Evolutionary conservation across 352 stramenopile species (phyloP).

Genomic region (Phytophthora lateralis): DNA sequence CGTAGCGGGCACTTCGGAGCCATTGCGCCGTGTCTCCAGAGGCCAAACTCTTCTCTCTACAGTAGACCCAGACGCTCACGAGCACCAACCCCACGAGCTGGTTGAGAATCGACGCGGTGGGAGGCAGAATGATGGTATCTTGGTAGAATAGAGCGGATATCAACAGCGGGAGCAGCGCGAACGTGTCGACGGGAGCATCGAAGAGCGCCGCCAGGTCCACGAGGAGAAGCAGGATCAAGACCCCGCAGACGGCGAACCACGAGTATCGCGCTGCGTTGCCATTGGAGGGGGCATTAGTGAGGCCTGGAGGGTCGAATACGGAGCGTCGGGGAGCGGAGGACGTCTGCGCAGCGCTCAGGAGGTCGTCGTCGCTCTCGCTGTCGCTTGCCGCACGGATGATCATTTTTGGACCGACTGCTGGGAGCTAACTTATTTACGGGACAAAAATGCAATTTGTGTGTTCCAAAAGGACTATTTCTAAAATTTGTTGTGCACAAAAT

Average conservation of each 20-base stretch:
- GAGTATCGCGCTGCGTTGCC: slow-evolving; percentile 20
- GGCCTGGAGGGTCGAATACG: slow-evolving; percentile 25
- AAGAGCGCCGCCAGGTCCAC: slow-evolving; percentile 63
- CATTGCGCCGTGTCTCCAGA: slow-evolving; percentile 15
- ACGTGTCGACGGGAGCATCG: slow-evolving; percentile 33
- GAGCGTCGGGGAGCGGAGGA: slow-evolving; percentile 14
- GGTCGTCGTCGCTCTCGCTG: slow-evolving; percentile 52
- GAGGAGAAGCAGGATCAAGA: slow-evolving; percentile 57
- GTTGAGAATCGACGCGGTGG: slow-evolving; percentile 46
- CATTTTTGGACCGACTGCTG: slow-evolving; percentile 40
- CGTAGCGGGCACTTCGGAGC: slow-evolving; percentile 24
- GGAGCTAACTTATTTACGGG: not conserved
- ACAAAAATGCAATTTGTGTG: not conserved
- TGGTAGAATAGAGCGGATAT: slow-evolving; percentile 13
- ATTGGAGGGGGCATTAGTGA: not conserved
- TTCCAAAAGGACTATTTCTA: not conserved
- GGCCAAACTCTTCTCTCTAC: slow-evolving; percentile 40
- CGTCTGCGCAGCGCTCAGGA: slow-evolving; percentile 8
- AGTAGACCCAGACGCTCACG: slow-evolving; percentile 62
- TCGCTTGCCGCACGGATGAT: slow-evolving; percentile 78
- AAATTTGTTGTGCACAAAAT: not conserved
- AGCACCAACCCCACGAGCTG: slow-evolving; percentile 53
- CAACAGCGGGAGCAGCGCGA: slow-evolving; percentile 41
- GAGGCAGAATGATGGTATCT: slow-evolving; percentile 25
- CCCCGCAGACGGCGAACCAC: slow-evolving; percentile 54